A percentile compares a stretch with the other conserved stretches of the same genome.
phyloP scores from a whole-genome alignment of 805 yeast genomes.

The Millerago galiae region DNA sequence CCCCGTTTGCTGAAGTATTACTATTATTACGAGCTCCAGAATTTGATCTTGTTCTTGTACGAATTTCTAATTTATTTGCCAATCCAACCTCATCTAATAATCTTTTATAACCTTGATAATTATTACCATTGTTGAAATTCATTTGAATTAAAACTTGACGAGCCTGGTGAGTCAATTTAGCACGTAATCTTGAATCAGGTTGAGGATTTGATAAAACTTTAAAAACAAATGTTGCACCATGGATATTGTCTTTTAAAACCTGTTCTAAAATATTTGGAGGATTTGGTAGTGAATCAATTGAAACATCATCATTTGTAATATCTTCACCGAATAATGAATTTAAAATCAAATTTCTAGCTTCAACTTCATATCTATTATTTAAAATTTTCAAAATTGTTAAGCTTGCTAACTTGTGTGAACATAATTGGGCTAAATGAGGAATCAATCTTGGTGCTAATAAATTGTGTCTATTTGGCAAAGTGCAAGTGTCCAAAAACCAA shows the following conservation, averaged over 20 bases:
- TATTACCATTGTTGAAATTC: conserved; percentile 35
- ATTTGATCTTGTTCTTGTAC: conserved; percentile 20
- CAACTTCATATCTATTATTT: conserved; percentile 58
- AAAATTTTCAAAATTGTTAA: conserved; percentile 74
- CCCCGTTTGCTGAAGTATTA: conserved; percentile 3
- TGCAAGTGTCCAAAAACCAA: conserved; percentile 89
- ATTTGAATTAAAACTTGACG: conserved; percentile 55
- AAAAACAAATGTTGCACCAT: conserved; percentile 73
- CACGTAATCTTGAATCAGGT: conserved; percentile 49
- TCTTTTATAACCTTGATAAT: conserved; percentile 69
- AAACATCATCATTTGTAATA: conserved; percentile 13
- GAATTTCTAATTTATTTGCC: conserved; percentile 11
- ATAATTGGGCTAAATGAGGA: conserved; percentile 55
- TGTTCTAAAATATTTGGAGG: conserved; percentile 46
- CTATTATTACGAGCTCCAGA: conserved; percentile 14
- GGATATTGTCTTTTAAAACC: conserved; percentile 58
- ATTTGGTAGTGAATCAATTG: conserved; percentile 15
- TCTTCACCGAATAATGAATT: conserved; percentile 57
- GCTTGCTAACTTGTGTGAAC: conserved; percentile 80
- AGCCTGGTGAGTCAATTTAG: conserved; percentile 53
- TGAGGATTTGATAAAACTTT: conserved; percentile 73
- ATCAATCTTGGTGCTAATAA: conserved; percentile 57
- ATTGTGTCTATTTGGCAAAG: conserved; percentile 55
- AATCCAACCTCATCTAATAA: conserved; percentile 91
- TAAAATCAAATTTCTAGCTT: conserved; percentile 56